Conservation (phyloP, 2,329 filamentous ascomycete genomes). For the Fusarium hainanense region DNA sequence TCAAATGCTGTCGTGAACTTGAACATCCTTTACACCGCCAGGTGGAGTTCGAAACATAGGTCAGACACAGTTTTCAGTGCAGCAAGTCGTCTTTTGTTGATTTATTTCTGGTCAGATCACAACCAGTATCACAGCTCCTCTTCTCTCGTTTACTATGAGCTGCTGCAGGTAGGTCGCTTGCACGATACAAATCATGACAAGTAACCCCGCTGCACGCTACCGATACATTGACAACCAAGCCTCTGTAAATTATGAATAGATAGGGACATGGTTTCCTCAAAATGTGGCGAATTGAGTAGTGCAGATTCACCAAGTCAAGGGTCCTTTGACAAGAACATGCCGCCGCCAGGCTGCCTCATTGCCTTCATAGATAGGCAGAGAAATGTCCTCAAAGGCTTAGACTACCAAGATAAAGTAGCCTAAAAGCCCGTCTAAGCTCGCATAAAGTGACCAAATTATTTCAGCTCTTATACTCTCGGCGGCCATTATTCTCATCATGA, state of each 20-base stretch:
- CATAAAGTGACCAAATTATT: too few relatives aligned
- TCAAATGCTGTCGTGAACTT: slow-evolving; percentile 9
- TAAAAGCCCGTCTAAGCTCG: too few relatives aligned
- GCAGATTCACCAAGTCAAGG: background rate
- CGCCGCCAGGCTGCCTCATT: too few relatives aligned
- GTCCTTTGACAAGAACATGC: background rate
- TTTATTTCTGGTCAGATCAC: background rate
- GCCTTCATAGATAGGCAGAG: too few relatives aligned
- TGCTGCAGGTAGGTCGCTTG: background rate
- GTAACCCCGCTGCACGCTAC: background rate
- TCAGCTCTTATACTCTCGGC: too few relatives aligned
- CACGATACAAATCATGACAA: background rate
- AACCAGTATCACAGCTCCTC: background rate
- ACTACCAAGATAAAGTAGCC: too few relatives aligned
- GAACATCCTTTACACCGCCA: slow-evolving; percentile 18
- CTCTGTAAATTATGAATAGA: background rate
- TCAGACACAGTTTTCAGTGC: slow-evolving; percentile 1
- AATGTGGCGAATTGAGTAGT: background rate
- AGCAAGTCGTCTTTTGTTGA: background rate
- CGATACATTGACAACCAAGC: background rate
- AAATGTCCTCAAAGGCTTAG: too few relatives aligned
- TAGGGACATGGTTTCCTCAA: background rate
- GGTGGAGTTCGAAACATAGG: slow-evolving; percentile 20
- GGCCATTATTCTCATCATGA: too few relatives aligned
- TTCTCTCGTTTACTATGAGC: background rate